Conservation (phyloP, 352 stramenopile genomes). For the Globisporangium heterothallicum region DNA sequence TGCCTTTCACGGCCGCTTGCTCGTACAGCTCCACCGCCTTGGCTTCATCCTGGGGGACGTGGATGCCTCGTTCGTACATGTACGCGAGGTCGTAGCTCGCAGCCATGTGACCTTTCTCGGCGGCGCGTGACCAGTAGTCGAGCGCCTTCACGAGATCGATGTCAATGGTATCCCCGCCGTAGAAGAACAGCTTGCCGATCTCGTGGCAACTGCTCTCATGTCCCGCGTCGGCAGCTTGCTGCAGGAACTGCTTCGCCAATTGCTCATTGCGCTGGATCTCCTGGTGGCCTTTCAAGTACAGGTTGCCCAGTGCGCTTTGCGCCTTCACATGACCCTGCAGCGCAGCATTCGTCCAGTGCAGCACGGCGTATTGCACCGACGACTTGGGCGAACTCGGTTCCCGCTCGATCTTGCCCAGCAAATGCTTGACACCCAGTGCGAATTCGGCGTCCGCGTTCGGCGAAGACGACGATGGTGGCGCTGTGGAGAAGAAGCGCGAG, state of each 20-base stretch:
- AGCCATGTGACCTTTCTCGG: constrained; percentile 56
- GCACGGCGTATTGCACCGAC: constrained; percentile 43
- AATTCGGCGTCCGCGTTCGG: constrained; percentile 41
- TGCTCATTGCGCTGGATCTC: constrained; percentile 38
- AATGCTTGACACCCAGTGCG: constrained; percentile 49
- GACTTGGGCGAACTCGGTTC: constrained; percentile 21
- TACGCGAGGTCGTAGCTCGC: constrained; percentile 71
- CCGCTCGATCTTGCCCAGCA: constrained; percentile 34
- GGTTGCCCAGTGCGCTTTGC: constrained; percentile 59
- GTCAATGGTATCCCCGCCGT: constrained; percentile 29
- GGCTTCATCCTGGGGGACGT: constrained; percentile 49
- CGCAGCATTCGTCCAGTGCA: constrained; percentile 77
- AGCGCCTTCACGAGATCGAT: constrained; percentile 36
- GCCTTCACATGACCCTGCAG: constrained; percentile 66
- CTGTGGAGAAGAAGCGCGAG: neutral
- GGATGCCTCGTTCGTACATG: constrained; percentile 68
- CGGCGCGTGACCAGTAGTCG: constrained; percentile 59
- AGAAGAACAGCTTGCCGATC: constrained; percentile 67
- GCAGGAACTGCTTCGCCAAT: constrained; percentile 50
- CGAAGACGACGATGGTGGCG: neutral
- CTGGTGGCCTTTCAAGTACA: constrained; percentile 61
- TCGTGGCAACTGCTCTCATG: constrained; percentile 71
- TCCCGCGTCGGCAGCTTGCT: constrained; percentile 57
- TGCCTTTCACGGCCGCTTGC: constrained; percentile 46
- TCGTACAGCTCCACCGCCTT: constrained; percentile 60